Base-by-base conservation (phyloP, 2,329 filamentous ascomycete species). In the Blumeria hordei region DNA sequence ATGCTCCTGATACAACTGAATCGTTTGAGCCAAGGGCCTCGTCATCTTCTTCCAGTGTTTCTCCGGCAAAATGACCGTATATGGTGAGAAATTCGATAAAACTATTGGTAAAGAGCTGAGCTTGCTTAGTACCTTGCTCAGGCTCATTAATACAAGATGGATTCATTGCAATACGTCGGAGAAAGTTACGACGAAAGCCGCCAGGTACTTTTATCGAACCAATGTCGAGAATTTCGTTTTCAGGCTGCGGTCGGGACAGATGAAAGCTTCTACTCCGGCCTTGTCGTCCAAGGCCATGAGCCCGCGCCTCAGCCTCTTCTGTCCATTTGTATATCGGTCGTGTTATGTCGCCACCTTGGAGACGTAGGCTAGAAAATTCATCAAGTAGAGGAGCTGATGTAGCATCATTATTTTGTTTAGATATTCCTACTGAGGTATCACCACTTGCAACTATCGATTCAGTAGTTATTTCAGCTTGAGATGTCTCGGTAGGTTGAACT, bases 11-110 rank as follows among this genome's bases (percentile, higher is more conserved):
- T 7, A 81, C 83, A 66, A 95, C 95, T 68, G 94, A 95, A 65
- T 95, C 90, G 66, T 93, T 84, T 1, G 87, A 86, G 5, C 76
- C 79, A 12, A 94, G 72, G 1, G 81, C 85, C 67, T 96, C 90
- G 62, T 96, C 92, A 62, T 96, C 92, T 68, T 98, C 92, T 66
- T 95, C 88, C 11, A 98, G 75, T 65, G 94, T 85, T 68, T 98
- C 92, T 69, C 92, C 92, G 1, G 92, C 92, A 66, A 98, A 98
- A 69, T 98, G 92, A 3, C 92, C 92, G 62, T 95, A 98, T 34
- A 98, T 76, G 7, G 86, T 88, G 53, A 98, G 67, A 63, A 98
- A 98, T 67, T 98, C 93, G 57, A 98, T 77, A 66, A 98, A 98
- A 68, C 85, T 98, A 60, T 77, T 88, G 0, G 92, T 95, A 57